Conservation (phyloP, 176 grass and related monocot species). For the Poa pratensis region DNA sequence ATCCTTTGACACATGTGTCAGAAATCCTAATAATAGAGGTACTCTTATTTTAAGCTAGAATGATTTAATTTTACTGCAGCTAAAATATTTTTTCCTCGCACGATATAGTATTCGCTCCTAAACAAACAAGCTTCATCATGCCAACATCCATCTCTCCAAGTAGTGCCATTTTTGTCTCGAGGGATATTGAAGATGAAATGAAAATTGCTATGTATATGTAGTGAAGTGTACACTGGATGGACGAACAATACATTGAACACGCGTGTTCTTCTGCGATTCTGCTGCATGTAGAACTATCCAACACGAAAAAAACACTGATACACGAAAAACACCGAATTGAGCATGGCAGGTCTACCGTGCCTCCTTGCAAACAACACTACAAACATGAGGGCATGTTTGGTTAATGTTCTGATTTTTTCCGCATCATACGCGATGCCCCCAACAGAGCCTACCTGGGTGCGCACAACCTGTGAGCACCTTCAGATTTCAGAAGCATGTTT, state of each 20-base stretch:
- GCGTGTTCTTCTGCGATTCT: neutral
- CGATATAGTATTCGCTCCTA: conserved; percentile 59
- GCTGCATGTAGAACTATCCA: neutral
- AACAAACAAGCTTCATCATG: conserved; percentile 71
- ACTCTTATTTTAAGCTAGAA: conserved; percentile 40
- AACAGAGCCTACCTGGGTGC: too few relatives aligned
- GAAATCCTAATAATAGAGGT: conserved; percentile 64
- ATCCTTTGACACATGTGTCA: conserved; percentile 64
- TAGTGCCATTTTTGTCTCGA: conserved; percentile 43
- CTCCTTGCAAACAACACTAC: too few relatives aligned
- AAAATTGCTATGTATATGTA: conserved; percentile 18
- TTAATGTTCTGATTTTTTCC: too few relatives aligned
- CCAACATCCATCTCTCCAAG: conserved; percentile 45
- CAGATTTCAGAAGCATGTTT: too few relatives aligned
- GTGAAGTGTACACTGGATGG: neutral
- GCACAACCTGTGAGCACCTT: too few relatives aligned
- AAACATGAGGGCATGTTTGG: too few relatives aligned
- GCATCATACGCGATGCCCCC: too few relatives aligned
- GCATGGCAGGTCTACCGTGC: too few relatives aligned
- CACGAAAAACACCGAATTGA: neutral
- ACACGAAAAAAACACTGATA: neutral
- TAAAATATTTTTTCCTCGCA: neutral
- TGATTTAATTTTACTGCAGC: neutral
- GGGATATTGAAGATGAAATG: conserved; percentile 45
- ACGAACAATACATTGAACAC: neutral